Evolutionary conservation across 2,329 filamentous ascomycete genomes (phyloP), one percentile per base, ranked within the genome.

Genomic region (Claviceps monticola): DNA sequence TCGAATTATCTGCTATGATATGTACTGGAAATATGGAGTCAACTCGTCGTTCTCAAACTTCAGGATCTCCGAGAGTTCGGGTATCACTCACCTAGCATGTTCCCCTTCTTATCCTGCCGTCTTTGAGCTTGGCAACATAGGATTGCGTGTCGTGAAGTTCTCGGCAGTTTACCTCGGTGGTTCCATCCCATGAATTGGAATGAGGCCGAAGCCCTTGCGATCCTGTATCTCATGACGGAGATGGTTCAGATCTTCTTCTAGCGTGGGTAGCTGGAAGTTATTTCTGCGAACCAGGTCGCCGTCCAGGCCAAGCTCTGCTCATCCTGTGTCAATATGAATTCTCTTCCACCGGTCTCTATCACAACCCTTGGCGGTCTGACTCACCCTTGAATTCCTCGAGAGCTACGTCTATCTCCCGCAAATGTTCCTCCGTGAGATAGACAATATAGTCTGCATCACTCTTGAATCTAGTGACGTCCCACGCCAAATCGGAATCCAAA

Each of bases 141-240:
- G 74, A 73, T 54, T 83, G 78, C 83, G 38, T 46, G 82, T 72
- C 9, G 79, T 74, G 55, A 82, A 71, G 55, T 85, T 80, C 59
- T 82, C 80, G 42, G 78, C 72, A 0, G 71, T 69, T 61, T 81
- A 79, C 43, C 73, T 70, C 2, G 69, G 64, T 9, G 80, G 74
- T 45, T 80, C 67, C n/a, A 87, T 66, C 8, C 83, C 83, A 9
- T 82, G n/a, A n/a, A n/a, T n/a, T n/a, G n/a, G 79, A 44, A 87
- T 66, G 14, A 85, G 74, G 45, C 74, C 75, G 60, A 87, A 83
- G 0, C 83, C 83, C 49, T 71, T 74, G 45, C 82, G 81, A 41
- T 71, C 61, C 62, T 85, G 73, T 2, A 86, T 61, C 41, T 83
- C 76, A 5, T 65, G 59, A 44, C 76, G 74, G 51, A 85, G 62